A percentile compares a stretch with the other conserved stretches of the same genome.
phyloP scores from a whole-genome alignment of 805 yeast genomes.

The Tetrapisispora phaffii region DNA sequence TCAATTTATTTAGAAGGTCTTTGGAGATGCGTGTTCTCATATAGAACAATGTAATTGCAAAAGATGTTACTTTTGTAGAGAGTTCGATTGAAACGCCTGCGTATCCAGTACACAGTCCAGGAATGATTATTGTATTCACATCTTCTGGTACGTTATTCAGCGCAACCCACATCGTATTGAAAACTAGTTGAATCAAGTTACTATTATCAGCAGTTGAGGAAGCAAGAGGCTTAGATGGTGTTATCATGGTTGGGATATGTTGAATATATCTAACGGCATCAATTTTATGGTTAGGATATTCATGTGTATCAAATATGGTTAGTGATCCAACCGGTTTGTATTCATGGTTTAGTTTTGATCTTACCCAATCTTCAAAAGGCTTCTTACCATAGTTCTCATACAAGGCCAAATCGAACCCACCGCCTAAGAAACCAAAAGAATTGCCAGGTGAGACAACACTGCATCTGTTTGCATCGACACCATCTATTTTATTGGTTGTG shows the following conservation, averaged over 20 bases:
- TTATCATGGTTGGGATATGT: constrained; percentile 27
- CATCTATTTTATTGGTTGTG: not conserved
- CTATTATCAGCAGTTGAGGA: constrained; percentile 10
- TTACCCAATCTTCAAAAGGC: constrained; percentile 23
- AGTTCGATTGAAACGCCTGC: constrained; percentile 24
- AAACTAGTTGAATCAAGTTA: constrained; percentile 22
- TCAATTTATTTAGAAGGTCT: constrained; percentile 18
- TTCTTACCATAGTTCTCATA: constrained; percentile 19
- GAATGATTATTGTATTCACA: constrained; percentile 19
- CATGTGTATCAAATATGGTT: not conserved
- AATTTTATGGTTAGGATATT: not conserved
- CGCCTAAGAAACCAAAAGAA: constrained; percentile 40
- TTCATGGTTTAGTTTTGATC: constrained; percentile 13
- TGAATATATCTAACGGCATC: constrained; percentile 18
- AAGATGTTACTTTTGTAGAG: constrained; percentile 23
- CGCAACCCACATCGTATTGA: constrained; percentile 24
- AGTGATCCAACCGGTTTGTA: constrained; percentile 22
- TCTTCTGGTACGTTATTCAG: constrained; percentile 14
- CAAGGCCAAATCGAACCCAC: constrained; percentile 39
- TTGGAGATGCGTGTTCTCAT: constrained; percentile 11
- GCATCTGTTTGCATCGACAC: constrained; percentile 4
- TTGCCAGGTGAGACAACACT: constrained; percentile 44
- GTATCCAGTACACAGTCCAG: constrained; percentile 28
- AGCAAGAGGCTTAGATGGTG: constrained; percentile 17
- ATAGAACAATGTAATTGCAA: constrained; percentile 20